Evolutionary conservation across 495 filamentous ascomycete genomes (phyloP).

Genomic region (Penicillium turbatum): DNA sequence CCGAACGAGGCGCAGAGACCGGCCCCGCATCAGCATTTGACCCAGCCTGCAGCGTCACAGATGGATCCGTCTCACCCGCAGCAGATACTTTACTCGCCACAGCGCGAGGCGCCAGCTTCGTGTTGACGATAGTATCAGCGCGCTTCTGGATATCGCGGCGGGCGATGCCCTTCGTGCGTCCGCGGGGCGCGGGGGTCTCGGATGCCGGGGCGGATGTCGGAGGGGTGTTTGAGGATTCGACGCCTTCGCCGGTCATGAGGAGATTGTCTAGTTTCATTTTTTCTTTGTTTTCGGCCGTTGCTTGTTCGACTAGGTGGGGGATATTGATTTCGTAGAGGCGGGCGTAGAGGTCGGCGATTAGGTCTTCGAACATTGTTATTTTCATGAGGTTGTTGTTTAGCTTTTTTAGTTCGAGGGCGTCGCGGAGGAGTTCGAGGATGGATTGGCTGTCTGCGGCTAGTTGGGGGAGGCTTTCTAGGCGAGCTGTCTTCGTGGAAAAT

Average conservation of each 20-base stretch:
- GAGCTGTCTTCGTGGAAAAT: slow-evolving; percentile 60
- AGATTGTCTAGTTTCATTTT: slow-evolving; percentile 59
- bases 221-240: slow-evolving; percentile 33
- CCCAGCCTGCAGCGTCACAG: slow-evolving; percentile 8
- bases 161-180: slow-evolving; percentile 56
- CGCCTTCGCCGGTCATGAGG: slow-evolving; percentile 38
- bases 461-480: slow-evolving; percentile 50
- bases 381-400: slow-evolving; percentile 84
- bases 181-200: slow-evolving; percentile 42
- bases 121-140: slow-evolving; percentile 54
- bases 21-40: slow-evolving; percentile 13
- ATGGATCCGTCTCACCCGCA: slow-evolving; percentile 21
- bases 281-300: slow-evolving; percentile 49
- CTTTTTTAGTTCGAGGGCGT: slow-evolving; percentile 85
- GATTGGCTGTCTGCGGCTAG: slow-evolving; percentile 34
- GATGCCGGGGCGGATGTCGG: slow-evolving; percentile 34
- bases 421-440: slow-evolving; percentile 69
- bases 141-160: slow-evolving; percentile 59
- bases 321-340: slow-evolving; percentile 62
- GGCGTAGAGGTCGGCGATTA: slow-evolving; percentile 83
- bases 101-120: slow-evolving; percentile 37
- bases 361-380: slow-evolving; percentile 76
- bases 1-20: slow-evolving; percentile 12
- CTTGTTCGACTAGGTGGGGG: slow-evolving; percentile 43
- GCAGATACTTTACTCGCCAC: slow-evolving; percentile 27